Conservation (phyloP, 306 rosid species). For the Medicago ruthenica region DNA sequence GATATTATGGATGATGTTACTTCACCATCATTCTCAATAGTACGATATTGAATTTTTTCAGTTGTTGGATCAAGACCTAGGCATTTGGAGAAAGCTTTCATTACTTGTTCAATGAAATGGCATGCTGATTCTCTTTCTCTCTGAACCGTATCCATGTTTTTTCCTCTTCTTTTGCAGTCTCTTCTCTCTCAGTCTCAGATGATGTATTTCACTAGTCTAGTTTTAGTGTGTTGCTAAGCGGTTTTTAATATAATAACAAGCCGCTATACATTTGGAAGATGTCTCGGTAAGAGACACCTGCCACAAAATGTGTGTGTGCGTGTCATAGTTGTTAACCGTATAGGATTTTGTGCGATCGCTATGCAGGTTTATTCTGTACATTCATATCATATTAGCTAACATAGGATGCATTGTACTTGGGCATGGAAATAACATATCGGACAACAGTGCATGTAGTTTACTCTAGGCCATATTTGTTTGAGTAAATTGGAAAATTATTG, state of each 20-base stretch:
- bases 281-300: not conserved
- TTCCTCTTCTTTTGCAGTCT: not conserved
- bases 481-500: no score
- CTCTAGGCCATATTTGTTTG: no score
- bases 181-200: not conserved
- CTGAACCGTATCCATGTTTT: conserved; percentile 38
- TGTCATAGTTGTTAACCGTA: not conserved
- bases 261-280: not conserved
- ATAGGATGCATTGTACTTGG: no score
- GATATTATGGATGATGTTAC: conserved; percentile 32
- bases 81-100: conserved; percentile 54
- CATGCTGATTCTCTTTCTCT: conserved; percentile 52
- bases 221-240: not conserved
- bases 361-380: no score
- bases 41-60: conserved; percentile 13
- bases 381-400: no score
- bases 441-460: no score
- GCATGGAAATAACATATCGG: no score
- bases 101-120: conserved; percentile 41
- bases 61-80: conserved; percentile 42
- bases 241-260: not conserved
- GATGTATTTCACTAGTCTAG: not conserved
- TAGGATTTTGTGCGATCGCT: not conserved
- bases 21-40: conserved; percentile 25
- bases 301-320: not conserved